A percentile compares a stretch with the other conserved stretches of the same genome.
Conservation (phyloP, 1,284 basidiomycete species). For the Apiotrichum mycotoxinovorans region DNA sequence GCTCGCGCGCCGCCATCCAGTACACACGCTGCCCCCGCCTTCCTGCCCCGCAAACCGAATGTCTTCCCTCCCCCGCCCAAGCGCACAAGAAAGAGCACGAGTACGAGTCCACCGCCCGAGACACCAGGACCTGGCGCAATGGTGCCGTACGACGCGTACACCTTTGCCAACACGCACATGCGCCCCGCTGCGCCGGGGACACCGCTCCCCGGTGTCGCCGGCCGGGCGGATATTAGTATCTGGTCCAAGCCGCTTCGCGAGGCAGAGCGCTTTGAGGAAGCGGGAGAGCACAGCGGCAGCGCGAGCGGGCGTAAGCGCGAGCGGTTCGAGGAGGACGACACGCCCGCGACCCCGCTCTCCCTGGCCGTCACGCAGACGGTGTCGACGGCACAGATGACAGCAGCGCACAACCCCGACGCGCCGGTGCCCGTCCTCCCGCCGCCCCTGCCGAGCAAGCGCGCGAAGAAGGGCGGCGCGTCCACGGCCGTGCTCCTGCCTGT, state of each 20-base stretch:
- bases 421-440: slow-evolving; percentile 24
- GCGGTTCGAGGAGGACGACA: background rate
- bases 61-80: background rate
- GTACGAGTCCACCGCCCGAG: too few species aligned
- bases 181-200: too few species aligned
- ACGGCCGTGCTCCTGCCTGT: slow-evolving; percentile 38
- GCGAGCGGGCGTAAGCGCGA: background rate
- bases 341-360: background rate
- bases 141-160: background rate
- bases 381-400: too few species aligned
- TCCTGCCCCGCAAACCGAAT: background rate
- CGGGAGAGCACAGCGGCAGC: background rate
- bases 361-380: background rate
- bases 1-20: too few species aligned
- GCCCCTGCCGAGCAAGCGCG: slow-evolving; percentile 37
- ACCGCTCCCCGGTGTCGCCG: background rate
- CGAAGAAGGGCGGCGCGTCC: slow-evolving; percentile 24
- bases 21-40: background rate
- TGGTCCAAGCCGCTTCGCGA: background rate
- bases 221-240: background rate
- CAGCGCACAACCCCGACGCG: background rate
- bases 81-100: too few species aligned
- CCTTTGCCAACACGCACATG: too few species aligned
- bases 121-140: background rate
- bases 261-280: background rate